Conservation (phyloP, 176 grass and related monocot genomes). For the Lolium multiflorum region DNA sequence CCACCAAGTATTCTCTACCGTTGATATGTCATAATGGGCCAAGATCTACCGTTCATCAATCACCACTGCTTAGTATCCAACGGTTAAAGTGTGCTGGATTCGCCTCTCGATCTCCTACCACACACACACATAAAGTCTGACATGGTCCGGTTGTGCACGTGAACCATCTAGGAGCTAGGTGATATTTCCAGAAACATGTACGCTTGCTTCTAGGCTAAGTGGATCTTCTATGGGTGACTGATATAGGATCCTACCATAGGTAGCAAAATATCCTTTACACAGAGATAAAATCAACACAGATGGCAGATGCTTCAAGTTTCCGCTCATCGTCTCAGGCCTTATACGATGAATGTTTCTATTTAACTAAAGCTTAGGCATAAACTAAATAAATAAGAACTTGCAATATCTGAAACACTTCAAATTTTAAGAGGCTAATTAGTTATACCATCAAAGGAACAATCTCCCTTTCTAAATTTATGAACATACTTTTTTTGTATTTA, state of each 20-base stretch:
- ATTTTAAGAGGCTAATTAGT: too few relatives aligned
- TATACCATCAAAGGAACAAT: background rate
- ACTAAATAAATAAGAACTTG: background rate
- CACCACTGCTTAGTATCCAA: background rate
- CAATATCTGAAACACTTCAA: background rate
- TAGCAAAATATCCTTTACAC: background rate
- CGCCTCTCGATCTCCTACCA: background rate
- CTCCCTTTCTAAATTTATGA: background rate
- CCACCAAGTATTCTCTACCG: background rate
- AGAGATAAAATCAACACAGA: background rate
- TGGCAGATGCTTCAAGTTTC: background rate
- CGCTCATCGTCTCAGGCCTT: background rate
- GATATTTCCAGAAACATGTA: background rate
- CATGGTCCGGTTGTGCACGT: background rate
- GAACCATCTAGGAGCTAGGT: background rate
- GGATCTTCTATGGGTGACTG: background rate
- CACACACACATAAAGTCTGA: background rate
- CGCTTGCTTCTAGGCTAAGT: background rate
- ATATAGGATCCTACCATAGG: background rate
- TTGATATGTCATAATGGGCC: background rate
- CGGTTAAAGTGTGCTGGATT: background rate
- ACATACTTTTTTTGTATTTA: background rate
- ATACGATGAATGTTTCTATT: background rate
- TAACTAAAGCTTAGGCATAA: background rate
- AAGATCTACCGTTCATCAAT: background rate